phyloP scores from a whole-genome alignment of 495 filamentous ascomycete species.

The Tuber umbilicatum region DNA sequence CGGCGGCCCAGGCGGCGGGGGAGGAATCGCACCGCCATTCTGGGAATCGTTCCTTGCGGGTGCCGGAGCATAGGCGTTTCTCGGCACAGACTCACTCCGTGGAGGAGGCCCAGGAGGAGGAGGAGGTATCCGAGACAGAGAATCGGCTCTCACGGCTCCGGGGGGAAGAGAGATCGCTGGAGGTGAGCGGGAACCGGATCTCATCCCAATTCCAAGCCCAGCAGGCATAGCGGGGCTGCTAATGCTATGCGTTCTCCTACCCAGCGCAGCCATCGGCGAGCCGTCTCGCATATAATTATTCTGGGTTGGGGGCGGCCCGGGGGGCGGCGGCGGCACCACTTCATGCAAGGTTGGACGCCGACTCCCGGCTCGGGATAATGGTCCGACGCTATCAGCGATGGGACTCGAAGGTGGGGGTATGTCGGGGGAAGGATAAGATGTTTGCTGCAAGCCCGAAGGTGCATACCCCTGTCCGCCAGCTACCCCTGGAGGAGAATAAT shows the following conservation, averaged over 20 bases:
- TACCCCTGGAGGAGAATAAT: slow-evolving; percentile 29
- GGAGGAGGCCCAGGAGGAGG: slow-evolving; percentile 38
- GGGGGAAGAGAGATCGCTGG: slow-evolving; percentile 15
- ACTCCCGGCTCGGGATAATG: slow-evolving; percentile 15
- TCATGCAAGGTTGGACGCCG: slow-evolving; percentile 16
- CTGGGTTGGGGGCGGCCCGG: slow-evolving; percentile 32
- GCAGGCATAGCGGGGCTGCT: slow-evolving; percentile 24
- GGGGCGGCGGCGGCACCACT: slow-evolving; percentile 35
- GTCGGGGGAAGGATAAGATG: slow-evolving; percentile 31
- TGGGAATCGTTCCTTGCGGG: slow-evolving; percentile 25
- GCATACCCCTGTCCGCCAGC: slow-evolving; percentile 26
- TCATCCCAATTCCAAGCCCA: slow-evolving; percentile 27
- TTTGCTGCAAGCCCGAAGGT: slow-evolving; percentile 29
- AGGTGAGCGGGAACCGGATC: slow-evolving; percentile 26
- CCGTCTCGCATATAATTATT: slow-evolving; percentile 16
- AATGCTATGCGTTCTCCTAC: slow-evolving; percentile 21
- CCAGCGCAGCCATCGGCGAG: slow-evolving; percentile 25
- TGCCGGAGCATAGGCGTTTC: slow-evolving; percentile 20
- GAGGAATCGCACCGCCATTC: slow-evolving; percentile 24
- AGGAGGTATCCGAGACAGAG: slow-evolving; percentile 30
- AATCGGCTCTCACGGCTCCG: slow-evolving; percentile 22
- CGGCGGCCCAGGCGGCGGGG: slow-evolving; percentile 27
- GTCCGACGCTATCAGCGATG: slow-evolving; percentile 11
- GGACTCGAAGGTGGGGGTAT: slow-evolving; percentile 18
- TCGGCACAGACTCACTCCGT: slow-evolving; percentile 22